Evolutionary conservation across 2,329 filamentous ascomycete genomes (phyloP).

Genomic region (Hypoxylon sp.): DNA sequence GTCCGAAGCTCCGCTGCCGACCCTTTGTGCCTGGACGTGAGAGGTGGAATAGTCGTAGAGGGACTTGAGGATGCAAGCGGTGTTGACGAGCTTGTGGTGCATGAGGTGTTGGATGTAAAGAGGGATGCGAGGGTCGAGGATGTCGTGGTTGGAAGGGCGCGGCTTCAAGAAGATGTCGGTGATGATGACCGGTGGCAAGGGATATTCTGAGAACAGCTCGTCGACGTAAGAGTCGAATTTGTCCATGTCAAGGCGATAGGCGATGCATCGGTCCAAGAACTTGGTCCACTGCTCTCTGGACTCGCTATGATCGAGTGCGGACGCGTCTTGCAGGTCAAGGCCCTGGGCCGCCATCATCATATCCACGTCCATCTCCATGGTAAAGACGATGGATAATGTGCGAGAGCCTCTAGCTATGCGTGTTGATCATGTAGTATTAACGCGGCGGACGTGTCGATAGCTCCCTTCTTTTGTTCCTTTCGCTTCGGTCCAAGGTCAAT

Average conservation of each 20-base stretch:
- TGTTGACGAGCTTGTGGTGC: conserved; percentile 59
- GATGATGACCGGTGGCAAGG: conserved; percentile 58
- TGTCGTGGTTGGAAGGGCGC: conserved; percentile 55
- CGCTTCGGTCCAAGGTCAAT: neutral
- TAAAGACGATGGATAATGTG: neutral
- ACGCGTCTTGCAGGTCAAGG: conserved; percentile 6
- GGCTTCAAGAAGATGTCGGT: conserved; percentile 68
- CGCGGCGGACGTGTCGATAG: neutral
- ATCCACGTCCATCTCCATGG: conserved; percentile 39
- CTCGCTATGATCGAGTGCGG: conserved; percentile 24
- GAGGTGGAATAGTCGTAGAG: conserved; percentile 66
- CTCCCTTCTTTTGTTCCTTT: neutral
- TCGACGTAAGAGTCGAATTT: conserved; percentile 61
- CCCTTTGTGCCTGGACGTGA: conserved; percentile 48
- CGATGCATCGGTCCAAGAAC: conserved; percentile 61
- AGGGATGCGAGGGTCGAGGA: conserved; percentile 65
- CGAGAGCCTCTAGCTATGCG: neutral
- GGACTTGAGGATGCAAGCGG: conserved; percentile 61
- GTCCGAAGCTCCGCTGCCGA: conserved; percentile 32
- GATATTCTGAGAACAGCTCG: conserved; percentile 59
- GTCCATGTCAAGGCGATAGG: conserved; percentile 59
- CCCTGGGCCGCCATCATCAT: conserved; percentile 11
- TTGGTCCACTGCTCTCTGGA: conserved; percentile 55
- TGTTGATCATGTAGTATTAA: neutral
- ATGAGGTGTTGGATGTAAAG: conserved; percentile 67